Conservation (phyloP, 176 grass and related monocot genomes). For the Phoenix roebelenii region DNA sequence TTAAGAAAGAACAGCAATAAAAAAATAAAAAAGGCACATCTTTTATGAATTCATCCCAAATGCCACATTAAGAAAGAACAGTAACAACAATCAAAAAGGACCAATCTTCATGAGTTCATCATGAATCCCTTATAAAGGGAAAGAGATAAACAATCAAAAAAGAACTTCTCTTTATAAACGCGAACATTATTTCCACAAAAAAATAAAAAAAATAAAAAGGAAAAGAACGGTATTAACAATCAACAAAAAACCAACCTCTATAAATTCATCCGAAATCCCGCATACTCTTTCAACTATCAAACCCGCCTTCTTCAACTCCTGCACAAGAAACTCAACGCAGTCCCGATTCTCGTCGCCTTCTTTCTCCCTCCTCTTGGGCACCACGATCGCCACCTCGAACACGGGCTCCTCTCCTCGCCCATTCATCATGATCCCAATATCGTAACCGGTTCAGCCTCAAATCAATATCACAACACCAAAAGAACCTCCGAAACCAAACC, state of each 20-base stretch:
- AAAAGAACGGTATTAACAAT: not conserved
- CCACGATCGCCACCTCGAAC: slow-evolving; percentile 64
- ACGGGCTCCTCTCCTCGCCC: slow-evolving; percentile 32
- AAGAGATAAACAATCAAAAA: too few relatives aligned
- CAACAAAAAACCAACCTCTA: slow-evolving; percentile 37
- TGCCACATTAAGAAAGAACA: too few relatives aligned
- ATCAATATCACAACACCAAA: too few relatives aligned
- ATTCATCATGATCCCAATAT: slow-evolving; percentile 15
- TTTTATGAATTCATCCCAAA: too few relatives aligned
- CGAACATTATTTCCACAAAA: not conserved
- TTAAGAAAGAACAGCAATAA: too few relatives aligned
- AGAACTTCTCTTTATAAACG: too few relatives aligned
- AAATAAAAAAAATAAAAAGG: not conserved
- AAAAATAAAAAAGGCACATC: too few relatives aligned
- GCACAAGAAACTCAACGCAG: slow-evolving; percentile 52
- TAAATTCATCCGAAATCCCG: slow-evolving; percentile 73
- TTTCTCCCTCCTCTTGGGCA: slow-evolving; percentile 44
- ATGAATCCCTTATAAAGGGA: too few relatives aligned
- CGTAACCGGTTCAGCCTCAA: too few relatives aligned
- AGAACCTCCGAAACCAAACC: too few relatives aligned
- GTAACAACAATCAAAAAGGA: too few relatives aligned
- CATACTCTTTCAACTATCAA: slow-evolving; percentile 65
- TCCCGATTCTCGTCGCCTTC: slow-evolving; percentile 2
- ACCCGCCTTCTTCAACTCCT: slow-evolving; percentile 50
- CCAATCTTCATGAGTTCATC: too few relatives aligned